These are phyloP conservation scores for Penicillium janthinellum DNA, from an alignment of 2,329 filamentous ascomycete genomes.

Conservation along the genomic window DNA sequence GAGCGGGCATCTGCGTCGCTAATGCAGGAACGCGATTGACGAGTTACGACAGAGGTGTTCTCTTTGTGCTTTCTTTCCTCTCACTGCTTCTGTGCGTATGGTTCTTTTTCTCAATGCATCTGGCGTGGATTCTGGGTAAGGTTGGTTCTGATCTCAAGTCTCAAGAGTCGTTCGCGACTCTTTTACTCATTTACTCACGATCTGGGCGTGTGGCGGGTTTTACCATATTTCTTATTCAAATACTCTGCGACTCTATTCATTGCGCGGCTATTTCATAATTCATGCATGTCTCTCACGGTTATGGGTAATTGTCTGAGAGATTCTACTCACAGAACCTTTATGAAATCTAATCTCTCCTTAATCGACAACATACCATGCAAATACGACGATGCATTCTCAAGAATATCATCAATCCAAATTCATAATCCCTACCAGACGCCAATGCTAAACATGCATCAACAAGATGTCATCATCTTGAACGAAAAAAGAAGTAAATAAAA, in stretches of 20 bases:
- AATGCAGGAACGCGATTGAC: background rate
- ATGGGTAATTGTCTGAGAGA: slow-evolving; percentile 3
- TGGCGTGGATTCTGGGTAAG: slow-evolving; percentile 8
- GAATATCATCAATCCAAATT: background rate
- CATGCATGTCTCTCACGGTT: slow-evolving; percentile 5
- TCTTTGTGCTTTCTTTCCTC: background rate
- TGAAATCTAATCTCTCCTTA: background rate
- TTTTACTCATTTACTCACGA: slow-evolving; percentile 9
- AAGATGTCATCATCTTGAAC: background rate
- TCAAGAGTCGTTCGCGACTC: background rate
- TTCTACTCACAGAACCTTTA: background rate
- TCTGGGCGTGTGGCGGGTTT: slow-evolving; percentile 1
- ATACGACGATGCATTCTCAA: background rate
- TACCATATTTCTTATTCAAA: background rate
- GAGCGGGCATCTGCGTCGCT: background rate
- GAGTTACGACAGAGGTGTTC: background rate
- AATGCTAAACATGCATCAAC: slow-evolving; percentile 17
- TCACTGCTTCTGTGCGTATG: background rate
- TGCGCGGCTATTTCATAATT: slow-evolving; percentile 4
- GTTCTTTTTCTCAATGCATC: slow-evolving; percentile 8
- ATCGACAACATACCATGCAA: background rate
- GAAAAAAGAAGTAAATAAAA: background rate
- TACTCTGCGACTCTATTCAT: slow-evolving; percentile 4
- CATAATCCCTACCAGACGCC: slow-evolving; percentile 6
- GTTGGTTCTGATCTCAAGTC: background rate